Conservation (phyloP, 108 stramenopile genomes). For the Ochromonas danica region DNA sequence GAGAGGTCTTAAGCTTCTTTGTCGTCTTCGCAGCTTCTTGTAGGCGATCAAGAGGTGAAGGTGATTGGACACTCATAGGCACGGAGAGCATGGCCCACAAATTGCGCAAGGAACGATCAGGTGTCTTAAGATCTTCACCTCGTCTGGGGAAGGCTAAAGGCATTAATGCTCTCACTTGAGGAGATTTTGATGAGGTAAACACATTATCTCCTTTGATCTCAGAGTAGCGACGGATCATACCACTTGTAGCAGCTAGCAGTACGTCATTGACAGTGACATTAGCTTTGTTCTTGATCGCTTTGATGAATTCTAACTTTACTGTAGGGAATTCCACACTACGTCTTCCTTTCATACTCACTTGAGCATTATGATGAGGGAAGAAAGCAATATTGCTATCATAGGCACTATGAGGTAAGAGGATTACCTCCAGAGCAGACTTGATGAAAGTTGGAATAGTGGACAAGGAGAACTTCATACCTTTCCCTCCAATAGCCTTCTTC, state of each 20-base stretch:
- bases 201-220: constrained; percentile 19
- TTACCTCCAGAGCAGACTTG: constrained; percentile 29
- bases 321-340: constrained; percentile 41
- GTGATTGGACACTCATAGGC: constrained; percentile 36
- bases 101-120: constrained; percentile 34
- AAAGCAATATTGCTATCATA: constrained; percentile 34
- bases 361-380: neutral
- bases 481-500: neutral
- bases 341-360: neutral
- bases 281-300: constrained; percentile 45
- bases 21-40: constrained; percentile 6
- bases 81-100: constrained; percentile 50
- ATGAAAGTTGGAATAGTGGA: constrained; percentile 24
- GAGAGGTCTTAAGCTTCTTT: constrained; percentile 33
- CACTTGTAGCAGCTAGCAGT: constrained; percentile 38
- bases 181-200: neutral
- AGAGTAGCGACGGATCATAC: constrained; percentile 42
- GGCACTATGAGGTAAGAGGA: neutral
- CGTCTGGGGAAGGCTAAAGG: constrained; percentile 49
- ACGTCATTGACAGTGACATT: constrained; percentile 50
- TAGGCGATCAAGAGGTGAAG: constrained; percentile 39
- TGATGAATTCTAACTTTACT: constrained; percentile 43
- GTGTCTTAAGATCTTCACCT: neutral
- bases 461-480: no score
- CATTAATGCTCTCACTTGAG: constrained; percentile 44